Conservation (phyloP, 2,329 filamentous ascomycete genomes). For the Hypoxylon sp. region DNA sequence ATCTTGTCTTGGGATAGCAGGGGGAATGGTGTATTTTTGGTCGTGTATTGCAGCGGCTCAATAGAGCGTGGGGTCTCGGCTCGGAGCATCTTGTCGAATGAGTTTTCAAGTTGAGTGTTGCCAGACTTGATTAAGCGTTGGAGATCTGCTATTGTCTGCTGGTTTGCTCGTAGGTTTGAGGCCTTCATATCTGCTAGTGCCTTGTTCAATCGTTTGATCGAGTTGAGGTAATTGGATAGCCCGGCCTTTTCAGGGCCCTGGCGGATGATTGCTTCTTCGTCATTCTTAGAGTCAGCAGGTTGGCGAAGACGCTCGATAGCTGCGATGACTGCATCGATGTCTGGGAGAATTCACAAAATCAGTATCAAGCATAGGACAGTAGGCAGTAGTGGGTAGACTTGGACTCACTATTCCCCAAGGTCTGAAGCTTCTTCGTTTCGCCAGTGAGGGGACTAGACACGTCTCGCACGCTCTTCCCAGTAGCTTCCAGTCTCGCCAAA, state of each 20-base stretch:
- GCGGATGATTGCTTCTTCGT: conserved; percentile 92
- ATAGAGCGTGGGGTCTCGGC: conserved; percentile 83
- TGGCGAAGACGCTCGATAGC: conserved; percentile 91
- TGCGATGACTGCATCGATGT: conserved; percentile 87
- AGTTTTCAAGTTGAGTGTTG: conserved; percentile 84
- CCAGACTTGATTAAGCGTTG: conserved; percentile 83
- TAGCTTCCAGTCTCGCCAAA: conserved; percentile 84
- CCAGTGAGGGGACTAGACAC: conserved; percentile 93
- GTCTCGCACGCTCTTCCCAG: conserved; percentile 90
- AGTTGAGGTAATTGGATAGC: conserved; percentile 86
- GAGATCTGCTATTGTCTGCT: conserved; percentile 87
- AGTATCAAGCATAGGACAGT: conserved; percentile 33
- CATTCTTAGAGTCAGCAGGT: conserved; percentile 91
- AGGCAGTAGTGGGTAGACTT: neutral
- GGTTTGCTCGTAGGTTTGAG: conserved; percentile 93
- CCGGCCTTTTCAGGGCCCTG: conserved; percentile 88
- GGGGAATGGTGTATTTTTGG: conserved; percentile 89
- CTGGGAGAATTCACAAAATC: conserved; percentile 58
- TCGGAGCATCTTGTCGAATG: conserved; percentile 83
- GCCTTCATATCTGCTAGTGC: conserved; percentile 87
- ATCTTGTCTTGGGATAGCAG: conserved; percentile 82
- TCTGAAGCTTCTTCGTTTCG: conserved; percentile 90
- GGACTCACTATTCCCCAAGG: conserved; percentile 81
- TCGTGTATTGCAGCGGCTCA: conserved; percentile 93
- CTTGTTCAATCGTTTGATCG: conserved; percentile 88